Evolutionary conservation across 139 green algal species (phyloP).

Genomic region (Closterium sp.): DNA sequence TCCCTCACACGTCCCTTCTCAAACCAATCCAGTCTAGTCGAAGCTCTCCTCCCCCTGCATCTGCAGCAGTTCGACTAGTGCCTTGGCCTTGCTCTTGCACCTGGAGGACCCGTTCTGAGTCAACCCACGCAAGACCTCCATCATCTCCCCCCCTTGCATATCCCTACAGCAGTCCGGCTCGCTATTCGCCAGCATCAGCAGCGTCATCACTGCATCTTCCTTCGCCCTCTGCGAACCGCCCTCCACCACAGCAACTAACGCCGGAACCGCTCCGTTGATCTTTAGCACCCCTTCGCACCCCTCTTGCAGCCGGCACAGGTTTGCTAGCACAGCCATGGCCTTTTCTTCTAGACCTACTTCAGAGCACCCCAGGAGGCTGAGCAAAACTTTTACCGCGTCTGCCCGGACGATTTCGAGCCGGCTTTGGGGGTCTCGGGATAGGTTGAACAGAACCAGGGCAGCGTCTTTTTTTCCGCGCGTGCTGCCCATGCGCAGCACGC

Average conservation of each 20-base stretch:
- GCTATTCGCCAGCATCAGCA: conserved; percentile 20
- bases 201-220: conserved; percentile 7
- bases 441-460: conserved; percentile 28
- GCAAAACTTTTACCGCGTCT: conserved; percentile 12
- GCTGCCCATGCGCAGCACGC: conserved; percentile 9
- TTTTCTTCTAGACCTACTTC: background rate
- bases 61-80: background rate
- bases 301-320: background rate
- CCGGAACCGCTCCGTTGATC: background rate
- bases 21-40: background rate
- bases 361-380: background rate
- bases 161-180: background rate
- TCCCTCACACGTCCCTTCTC: background rate
- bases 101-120: background rate
- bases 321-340: background rate
- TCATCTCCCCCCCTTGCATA: background rate
- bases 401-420: conserved; percentile 16
- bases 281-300: background rate
- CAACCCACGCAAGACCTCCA: background rate
- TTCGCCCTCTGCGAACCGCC: conserved; percentile 9
- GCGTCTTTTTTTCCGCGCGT: conserved; percentile 39
- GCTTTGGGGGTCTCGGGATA: conserved; percentile 12
- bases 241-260: conserved; percentile 18
- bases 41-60: background rate
- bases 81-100: conserved; percentile 11